Evolutionary conservation across 257 asterid species (phyloP), one percentile per base, ranked within the genome.

Genomic region (Forsythia viridissima): DNA sequence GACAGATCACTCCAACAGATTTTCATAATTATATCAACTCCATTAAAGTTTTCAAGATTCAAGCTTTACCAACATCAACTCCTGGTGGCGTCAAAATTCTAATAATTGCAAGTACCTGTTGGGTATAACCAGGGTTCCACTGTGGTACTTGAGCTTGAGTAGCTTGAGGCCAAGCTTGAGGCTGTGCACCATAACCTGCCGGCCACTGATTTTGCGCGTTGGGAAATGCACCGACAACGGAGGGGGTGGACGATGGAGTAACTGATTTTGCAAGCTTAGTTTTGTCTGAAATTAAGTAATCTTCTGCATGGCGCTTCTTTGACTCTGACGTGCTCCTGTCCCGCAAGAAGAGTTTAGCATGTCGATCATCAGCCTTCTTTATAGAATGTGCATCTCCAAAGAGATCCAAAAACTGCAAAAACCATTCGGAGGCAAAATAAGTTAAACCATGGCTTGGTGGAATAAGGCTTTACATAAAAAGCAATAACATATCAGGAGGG

Each of bases 141-240:
- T 93, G 97, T 80, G 90, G 98, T 36, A 88, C 87, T 87, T 92
- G 99, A 74, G 95, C 73, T 81, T 88, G 97, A 41, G 97, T 82
- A 75, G 87, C 92, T 86, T 92, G 99, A 70, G 97, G 93, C 98
- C 97, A 96, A 75, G 91, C 88, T 86, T 96, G 98, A 80, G 96
- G 93, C 70, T 89, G 93, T 76, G 57, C 88, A 70, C 92, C 92
- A 76, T 96, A 96, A 85, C 97, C 97, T 79, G 93, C 92, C 15
- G 92, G 76, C 96, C 93, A 96, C 82, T 90, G 98, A 82, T 82
- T 93, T 71, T 88, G 97, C n/a, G 90, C 79, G 78, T 74, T 85
- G 44, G 97, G 92, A 84, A 92, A 95, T 57, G 94, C 88, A 78
- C 94, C 93, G 84, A 84, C 79, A 57, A 80, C 92, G 10, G 97